Conservation (phyloP, 1,284 basidiomycete species). For the Trichosporon sp. region DNA sequence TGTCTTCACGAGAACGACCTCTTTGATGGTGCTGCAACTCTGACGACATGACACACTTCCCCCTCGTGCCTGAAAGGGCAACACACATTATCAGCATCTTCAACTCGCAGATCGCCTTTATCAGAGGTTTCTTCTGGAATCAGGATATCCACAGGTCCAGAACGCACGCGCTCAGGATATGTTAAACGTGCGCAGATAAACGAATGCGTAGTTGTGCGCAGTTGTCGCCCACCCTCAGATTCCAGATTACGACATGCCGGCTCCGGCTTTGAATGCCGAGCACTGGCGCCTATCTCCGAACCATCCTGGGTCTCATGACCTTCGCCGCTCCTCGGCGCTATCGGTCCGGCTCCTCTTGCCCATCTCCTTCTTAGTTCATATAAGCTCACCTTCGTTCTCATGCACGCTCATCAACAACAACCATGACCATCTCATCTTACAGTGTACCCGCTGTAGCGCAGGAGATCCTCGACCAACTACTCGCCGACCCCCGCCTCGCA, state of each 20-base stretch:
- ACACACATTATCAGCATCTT: neutral
- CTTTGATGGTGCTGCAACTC: neutral
- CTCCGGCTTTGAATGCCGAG: conserved; percentile 10
- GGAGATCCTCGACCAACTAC: conserved; percentile 15
- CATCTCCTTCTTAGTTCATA: neutral
- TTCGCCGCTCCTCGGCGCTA: neutral
- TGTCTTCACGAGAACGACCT: neutral
- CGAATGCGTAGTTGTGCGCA: neutral
- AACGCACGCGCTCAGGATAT: too few relatives aligned
- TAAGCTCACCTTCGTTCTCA: neutral
- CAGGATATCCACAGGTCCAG: neutral
- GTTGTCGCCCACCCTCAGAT: neutral
- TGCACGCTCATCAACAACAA: neutral
- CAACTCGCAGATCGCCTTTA: neutral
- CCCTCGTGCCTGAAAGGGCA: neutral
- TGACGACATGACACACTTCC: neutral
- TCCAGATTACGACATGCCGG: neutral
- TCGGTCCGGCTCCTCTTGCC: neutral
- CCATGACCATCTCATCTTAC: conserved; percentile 17
- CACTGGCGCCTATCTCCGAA: conserved; percentile 11
- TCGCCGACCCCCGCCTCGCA: conserved; percentile 23
- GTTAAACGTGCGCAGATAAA: neutral
- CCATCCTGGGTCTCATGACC: neutral
- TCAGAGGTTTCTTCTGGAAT: neutral
- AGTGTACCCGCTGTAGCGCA: conserved; percentile 16